Base-by-base conservation (phyloP, 164 flowering plant genomes). In the Kalanchoe fedtschenkoi region DNA sequence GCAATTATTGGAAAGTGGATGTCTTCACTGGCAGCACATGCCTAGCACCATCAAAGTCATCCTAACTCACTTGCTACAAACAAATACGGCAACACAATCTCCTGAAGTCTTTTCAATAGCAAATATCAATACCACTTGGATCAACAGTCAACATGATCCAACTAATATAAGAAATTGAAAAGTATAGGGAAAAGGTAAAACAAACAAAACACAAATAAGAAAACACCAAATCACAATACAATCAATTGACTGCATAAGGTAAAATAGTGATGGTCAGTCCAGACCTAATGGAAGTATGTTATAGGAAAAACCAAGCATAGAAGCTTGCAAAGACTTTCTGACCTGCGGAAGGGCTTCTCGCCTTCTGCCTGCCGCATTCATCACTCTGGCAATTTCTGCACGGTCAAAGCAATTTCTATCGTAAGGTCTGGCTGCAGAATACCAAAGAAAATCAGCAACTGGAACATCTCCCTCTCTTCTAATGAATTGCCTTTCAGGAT, bases 261-360 rank as follows among this genome's bases (percentile, higher is more conserved):
- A 4, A 3, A 37, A 37, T 37, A 8, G 1, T 37, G 6, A 37
- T 37, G 39, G 39, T 37, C 8, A 2, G 39, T 8, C 11, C 39
- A 37, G 13, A 9, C 6, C 8, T 15, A 37, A 37, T 9, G 11
- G 39, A 37, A 37, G 11, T 8, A 6, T 37, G 13, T 6, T 37
- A 37, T 37, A 5, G 39, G 11, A 37, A 37, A 9, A n/a, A n/a
- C 39, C 13, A 37, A 5, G 39, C 39, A 37, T 37, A 13, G 17
- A 51, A 11, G 56, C 32, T 9, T 47, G 54, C 13, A 47, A 47
- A 2, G 32, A 26, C 15, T 44, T 6, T 51, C 81, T 60, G 63
- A 92, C 97, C 92, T 89, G 86, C 30, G 98, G 98, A 60, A 93
- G 73, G 67, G 89, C 97, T 68, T 93, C 98, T 75, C 95, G 81